phyloP scores from a whole-genome alignment of 2,329 filamentous ascomycete genomes.

The Colletotrichum zoysiae region DNA sequence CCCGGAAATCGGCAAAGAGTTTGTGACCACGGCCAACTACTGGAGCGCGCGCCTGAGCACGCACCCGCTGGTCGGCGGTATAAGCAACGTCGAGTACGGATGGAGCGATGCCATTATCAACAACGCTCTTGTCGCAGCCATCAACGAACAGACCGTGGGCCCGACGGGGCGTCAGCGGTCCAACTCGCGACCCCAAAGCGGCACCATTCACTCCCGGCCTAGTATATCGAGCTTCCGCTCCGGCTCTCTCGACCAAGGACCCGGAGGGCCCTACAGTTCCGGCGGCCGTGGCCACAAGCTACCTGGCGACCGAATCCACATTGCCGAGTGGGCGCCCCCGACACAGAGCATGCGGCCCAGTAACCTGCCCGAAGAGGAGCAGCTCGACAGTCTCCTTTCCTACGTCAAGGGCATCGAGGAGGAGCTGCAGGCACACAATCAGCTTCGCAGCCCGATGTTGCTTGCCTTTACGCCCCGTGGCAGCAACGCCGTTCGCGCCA shows the following conservation, averaged over 20 bases:
- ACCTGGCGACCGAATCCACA: slow-evolving; percentile 85
- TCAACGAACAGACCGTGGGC: slow-evolving; percentile 59
- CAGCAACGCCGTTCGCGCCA: slow-evolving; percentile 83
- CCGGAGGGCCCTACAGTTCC: slow-evolving; percentile 39
- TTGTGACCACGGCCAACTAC: slow-evolving; percentile 94
- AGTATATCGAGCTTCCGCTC: slow-evolving; percentile 66
- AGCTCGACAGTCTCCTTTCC: slow-evolving; percentile 77
- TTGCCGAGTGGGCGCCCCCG: slow-evolving; percentile 91
- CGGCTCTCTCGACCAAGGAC: slow-evolving; percentile 72
- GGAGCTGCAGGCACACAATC: slow-evolving; percentile 89
- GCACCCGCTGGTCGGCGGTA: slow-evolving; percentile 89
- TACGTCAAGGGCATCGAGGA: slow-evolving; percentile 90
- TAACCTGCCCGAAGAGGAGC: slow-evolving; percentile 81
- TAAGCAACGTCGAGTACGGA: slow-evolving; percentile 97
- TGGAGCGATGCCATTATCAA: slow-evolving; percentile 90
- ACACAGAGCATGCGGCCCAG: slow-evolving; percentile 91
- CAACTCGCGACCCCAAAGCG: slow-evolving; percentile 64
- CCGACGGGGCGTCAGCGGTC: slow-evolving; percentile 46
- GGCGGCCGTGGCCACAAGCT: slow-evolving; percentile 69
- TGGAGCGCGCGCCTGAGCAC: slow-evolving; percentile 97
- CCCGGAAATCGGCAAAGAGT: slow-evolving; percentile 93
- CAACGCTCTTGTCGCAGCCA: slow-evolving; percentile 65
- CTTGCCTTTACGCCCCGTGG: slow-evolving; percentile 90
- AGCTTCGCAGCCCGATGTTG: slow-evolving; percentile 87
- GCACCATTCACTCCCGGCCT: slow-evolving; percentile 55